phyloP scores from a whole-genome alignment of 2,329 filamentous ascomycete species.

The Calycina herbarum region DNA sequence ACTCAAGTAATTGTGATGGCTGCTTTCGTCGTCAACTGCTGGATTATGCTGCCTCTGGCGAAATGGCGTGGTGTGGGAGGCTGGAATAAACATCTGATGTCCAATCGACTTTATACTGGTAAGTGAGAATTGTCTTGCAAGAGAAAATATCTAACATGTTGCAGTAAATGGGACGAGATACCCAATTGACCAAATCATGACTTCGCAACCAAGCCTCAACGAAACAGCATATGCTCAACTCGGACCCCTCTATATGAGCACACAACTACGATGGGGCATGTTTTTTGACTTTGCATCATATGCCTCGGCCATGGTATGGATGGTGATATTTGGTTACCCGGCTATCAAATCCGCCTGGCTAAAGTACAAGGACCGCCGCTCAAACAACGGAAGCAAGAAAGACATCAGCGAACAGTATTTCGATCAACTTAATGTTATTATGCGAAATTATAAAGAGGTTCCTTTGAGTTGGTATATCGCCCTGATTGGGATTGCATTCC shows the following conservation, averaged over 20 bases:
- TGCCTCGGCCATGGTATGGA: slow-evolving; percentile 59
- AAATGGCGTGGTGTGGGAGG: slow-evolving; percentile 55
- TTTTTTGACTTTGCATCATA: slow-evolving; percentile 63
- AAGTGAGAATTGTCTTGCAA: slow-evolving; percentile 33
- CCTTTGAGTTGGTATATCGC: slow-evolving; percentile 58
- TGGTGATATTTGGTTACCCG: slow-evolving; percentile 53
- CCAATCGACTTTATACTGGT: slow-evolving; percentile 53
- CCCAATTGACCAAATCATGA: slow-evolving; percentile 39
- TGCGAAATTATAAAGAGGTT: slow-evolving; percentile 57
- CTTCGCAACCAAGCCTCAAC: slow-evolving; percentile 36
- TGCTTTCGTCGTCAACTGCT: slow-evolving; percentile 56
- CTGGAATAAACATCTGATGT: slow-evolving; percentile 57
- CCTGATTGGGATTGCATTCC: slow-evolving; percentile 51
- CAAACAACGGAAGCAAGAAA: slow-evolving; percentile 25
- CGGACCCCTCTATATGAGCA: slow-evolving; percentile 57
- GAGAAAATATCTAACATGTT: slow-evolving; percentile 11
- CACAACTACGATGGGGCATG: slow-evolving; percentile 57
- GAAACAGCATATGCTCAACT: slow-evolving; percentile 47
- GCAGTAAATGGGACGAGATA: slow-evolving; percentile 39
- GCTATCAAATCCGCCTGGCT: slow-evolving; percentile 47
- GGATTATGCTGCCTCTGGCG: slow-evolving; percentile 58
- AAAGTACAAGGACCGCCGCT: slow-evolving; percentile 45
- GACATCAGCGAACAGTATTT: slow-evolving; percentile 55
- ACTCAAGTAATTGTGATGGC: slow-evolving; percentile 57
- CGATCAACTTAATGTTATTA: slow-evolving; percentile 59